Percentiles rank a stretch among this genome's conserved stretches.
These are phyloP conservation scores for Zygoascus meyerae DNA, from an alignment of 1,139 yeast species.

Conservation along the genomic window DNA sequence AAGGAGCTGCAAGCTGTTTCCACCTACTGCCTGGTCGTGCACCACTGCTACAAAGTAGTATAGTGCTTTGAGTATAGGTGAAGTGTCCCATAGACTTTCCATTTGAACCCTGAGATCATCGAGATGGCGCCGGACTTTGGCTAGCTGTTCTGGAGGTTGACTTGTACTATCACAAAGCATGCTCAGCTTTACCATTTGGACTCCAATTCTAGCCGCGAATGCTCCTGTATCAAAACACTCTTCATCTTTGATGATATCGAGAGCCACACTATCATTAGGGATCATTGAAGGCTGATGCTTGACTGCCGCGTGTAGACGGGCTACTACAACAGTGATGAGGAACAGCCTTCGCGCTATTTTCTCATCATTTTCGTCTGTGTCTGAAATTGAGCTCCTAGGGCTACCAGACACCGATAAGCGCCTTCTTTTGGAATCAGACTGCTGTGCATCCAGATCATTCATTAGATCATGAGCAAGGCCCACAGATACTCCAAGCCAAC, in stretches of 20 bases:
- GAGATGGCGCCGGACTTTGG: not conserved
- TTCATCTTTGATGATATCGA: constrained; percentile 20
- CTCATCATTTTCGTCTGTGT: constrained; percentile 21
- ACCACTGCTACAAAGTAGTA: constrained; percentile 24
- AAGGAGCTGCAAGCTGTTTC: not conserved
- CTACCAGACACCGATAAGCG: not conserved
- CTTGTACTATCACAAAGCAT: constrained; percentile 18
- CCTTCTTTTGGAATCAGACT: not conserved
- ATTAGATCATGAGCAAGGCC: constrained; percentile 28
- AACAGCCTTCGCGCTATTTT: constrained; percentile 26
- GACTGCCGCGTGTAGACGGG: constrained; percentile 26
- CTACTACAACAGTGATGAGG: constrained; percentile 30
- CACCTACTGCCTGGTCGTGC: not conserved
- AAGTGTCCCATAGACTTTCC: constrained; percentile 28
- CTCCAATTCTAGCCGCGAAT: constrained; percentile 16
- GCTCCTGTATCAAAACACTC: constrained; percentile 17
- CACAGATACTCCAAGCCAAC: constrained; percentile 37
- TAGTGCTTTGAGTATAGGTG: constrained; percentile 28
- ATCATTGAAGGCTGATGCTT: constrained; percentile 23
- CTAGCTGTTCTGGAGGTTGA: constrained; percentile 3
- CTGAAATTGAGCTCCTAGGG: constrained; percentile 7
- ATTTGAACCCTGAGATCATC: constrained; percentile 9
- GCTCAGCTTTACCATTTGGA: constrained; percentile 24
- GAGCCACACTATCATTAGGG: constrained; percentile 18
- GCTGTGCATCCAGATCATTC: constrained; percentile 7